These are phyloP conservation scores for Xenoacremonium recifei DNA, from an alignment of 2,329 filamentous ascomycete species.

Conservation along the genomic window DNA sequence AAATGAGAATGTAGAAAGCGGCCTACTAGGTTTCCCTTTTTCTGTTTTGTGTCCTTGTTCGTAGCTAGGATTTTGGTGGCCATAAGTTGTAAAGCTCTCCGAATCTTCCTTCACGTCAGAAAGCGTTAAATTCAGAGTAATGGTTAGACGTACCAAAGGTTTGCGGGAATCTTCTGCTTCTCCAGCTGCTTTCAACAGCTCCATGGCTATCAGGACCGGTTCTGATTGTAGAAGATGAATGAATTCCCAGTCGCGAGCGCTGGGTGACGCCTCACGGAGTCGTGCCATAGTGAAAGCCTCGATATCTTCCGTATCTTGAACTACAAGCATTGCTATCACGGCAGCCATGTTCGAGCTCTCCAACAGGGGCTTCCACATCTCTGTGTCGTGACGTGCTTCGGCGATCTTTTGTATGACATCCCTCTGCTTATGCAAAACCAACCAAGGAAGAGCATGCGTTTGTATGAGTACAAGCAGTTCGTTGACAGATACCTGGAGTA, in stretches of 20 bases:
- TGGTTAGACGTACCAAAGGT: constrained; percentile 49
- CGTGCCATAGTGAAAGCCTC: constrained; percentile 68
- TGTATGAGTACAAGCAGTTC: constrained; percentile 77
- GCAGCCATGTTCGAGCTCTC: constrained; percentile 56
- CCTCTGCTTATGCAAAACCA: constrained; percentile 74
- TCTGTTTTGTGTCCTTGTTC: constrained; percentile 43
- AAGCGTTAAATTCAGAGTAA: neutral
- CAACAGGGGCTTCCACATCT: constrained; percentile 56
- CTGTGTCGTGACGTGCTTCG: constrained; percentile 68
- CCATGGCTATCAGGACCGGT: constrained; percentile 71
- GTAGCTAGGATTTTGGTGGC: constrained; percentile 38
- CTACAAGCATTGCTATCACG: constrained; percentile 58
- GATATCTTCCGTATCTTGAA: constrained; percentile 54
- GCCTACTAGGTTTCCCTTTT: constrained; percentile 59
- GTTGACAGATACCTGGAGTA: constrained; percentile 72
- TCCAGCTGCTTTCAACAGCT: constrained; percentile 77
- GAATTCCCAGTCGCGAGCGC: constrained; percentile 67
- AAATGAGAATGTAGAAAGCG: constrained; percentile 81
- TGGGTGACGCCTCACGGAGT: constrained; percentile 65
- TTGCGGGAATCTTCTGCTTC: constrained; percentile 61
- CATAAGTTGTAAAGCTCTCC: constrained; percentile 47
- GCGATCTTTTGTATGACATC: constrained; percentile 82
- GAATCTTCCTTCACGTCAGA: constrained; percentile 36
- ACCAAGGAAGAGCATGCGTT: constrained; percentile 77
- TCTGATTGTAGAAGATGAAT: constrained; percentile 71